phyloP scores from a whole-genome alignment of 2,329 filamentous ascomycete genomes.

The Neophaeococcomyces mojaviensis region DNA sequence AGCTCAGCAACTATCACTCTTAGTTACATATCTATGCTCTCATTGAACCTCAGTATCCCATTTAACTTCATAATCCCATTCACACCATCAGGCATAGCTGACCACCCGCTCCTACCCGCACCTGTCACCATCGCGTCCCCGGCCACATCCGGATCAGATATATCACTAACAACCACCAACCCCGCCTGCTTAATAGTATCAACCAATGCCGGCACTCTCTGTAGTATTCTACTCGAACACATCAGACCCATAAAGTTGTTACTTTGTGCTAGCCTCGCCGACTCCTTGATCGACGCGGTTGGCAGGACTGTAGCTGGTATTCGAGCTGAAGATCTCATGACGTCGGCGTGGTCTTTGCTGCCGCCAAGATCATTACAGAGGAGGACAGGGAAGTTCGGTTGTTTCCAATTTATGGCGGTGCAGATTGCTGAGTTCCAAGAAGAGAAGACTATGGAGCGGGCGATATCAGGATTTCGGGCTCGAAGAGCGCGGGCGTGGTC shows the following conservation, averaged over 20 bases:
- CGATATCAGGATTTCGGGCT: slow-evolving; percentile 59
- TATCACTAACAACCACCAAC: slow-evolving; percentile 83
- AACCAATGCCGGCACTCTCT: slow-evolving; percentile 85
- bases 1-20: not conserved
- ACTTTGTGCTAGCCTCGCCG: slow-evolving; percentile 81
- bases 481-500: slow-evolving; percentile 72
- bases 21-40: slow-evolving; percentile 67
- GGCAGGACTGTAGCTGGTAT: not conserved
- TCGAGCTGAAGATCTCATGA: not conserved
- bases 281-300: slow-evolving; percentile 82
- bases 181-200: slow-evolving; percentile 93
- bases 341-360: slow-evolving; percentile 6
- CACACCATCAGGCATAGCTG: slow-evolving; percentile 66
- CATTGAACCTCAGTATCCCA: slow-evolving; percentile 85
- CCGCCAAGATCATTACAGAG: slow-evolving; percentile 82
- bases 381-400: slow-evolving; percentile 92
- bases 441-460: slow-evolving; percentile 86
- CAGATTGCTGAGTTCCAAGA: slow-evolving; percentile 87
- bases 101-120: slow-evolving; percentile 38
- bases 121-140: slow-evolving; percentile 24
- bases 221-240: slow-evolving; percentile 77
- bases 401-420: slow-evolving; percentile 96
- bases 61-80: slow-evolving; percentile 81
- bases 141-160: slow-evolving; percentile 50
- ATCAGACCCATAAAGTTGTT: slow-evolving; percentile 99